Conservation (phyloP, 164 flowering plant genomes). For the Magnolia sinica region DNA sequence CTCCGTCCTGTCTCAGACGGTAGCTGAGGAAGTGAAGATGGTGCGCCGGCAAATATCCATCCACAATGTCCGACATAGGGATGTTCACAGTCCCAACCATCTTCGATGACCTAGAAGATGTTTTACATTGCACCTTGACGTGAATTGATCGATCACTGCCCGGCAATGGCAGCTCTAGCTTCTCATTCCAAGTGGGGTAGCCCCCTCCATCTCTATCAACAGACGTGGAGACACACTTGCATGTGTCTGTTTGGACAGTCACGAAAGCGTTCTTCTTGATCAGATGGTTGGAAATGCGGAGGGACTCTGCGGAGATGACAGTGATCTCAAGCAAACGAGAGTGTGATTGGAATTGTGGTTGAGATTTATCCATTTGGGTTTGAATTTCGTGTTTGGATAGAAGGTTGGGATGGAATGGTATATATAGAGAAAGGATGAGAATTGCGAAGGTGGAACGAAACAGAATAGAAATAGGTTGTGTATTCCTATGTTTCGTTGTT, state of each 20-base stretch:
- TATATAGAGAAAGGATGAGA: not conserved
- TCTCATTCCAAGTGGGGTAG: conserved; percentile 5
- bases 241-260: not conserved
- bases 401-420: not conserved
- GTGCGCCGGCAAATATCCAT: not conserved
- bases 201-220: not conserved
- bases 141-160: not conserved
- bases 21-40: conserved; percentile 1
- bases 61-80: conserved; percentile 2
- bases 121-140: not conserved
- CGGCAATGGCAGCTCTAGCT: not conserved
- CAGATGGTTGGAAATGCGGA: not conserved
- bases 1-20: not conserved
- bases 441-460: not conserved
- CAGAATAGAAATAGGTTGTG: not conserved
- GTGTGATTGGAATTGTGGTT: not conserved
- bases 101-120: not conserved
- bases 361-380: not conserved
- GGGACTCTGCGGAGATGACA: not conserved
- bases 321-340: not conserved
- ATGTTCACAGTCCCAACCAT: not conserved
- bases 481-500: not conserved
- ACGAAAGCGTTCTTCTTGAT: not conserved
- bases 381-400: not conserved
- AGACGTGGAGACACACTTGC: not conserved